Percentiles rank a stretch among this genome's conserved stretches.
Conservation (phyloP, 495 filamentous ascomycete species). For the Penicillium salamii region DNA sequence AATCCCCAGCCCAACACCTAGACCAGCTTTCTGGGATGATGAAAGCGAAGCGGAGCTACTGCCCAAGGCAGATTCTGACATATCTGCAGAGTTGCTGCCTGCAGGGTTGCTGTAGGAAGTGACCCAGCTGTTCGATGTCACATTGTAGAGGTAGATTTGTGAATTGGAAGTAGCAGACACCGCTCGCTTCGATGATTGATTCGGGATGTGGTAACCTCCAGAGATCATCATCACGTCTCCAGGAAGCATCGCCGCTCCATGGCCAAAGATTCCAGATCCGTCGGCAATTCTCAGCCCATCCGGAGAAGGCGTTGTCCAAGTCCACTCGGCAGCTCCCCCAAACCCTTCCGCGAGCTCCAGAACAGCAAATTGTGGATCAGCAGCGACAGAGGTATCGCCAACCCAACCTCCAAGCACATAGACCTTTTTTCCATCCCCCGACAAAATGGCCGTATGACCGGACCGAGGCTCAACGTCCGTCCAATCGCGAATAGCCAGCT, state of each 20-base stretch:
- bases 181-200: conserved; percentile 40
- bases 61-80: not conserved
- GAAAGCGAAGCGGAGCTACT: conserved; percentile 13
- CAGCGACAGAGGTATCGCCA: conserved; percentile 69
- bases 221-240: conserved; percentile 88
- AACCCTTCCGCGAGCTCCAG: conserved; percentile 69
- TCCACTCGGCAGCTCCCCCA: conserved; percentile 66
- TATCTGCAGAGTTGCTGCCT: conserved; percentile 45
- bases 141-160: conserved; percentile 69
- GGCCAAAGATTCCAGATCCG: conserved; percentile 72
- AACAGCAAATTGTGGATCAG: conserved; percentile 75
- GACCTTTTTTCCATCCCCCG: conserved; percentile 68
- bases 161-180: conserved; percentile 35
- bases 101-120: conserved; percentile 63
- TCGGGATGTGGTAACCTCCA: conserved; percentile 72
- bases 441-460: conserved; percentile 80
- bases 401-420: conserved; percentile 90
- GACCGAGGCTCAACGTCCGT: conserved; percentile 68
- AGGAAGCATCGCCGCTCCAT: conserved; percentile 78
- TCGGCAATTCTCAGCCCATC: conserved; percentile 37
- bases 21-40: conserved; percentile 54
- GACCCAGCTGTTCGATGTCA: conserved; percentile 70
- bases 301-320: conserved; percentile 53
- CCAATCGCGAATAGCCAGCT: conserved; percentile 44
- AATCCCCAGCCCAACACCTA: conserved; percentile 74